Evolutionary conservation across 202 grass and related monocot genomes (phyloP), one percentile per base, ranked within the genome.

Genomic region (Alloteropsis angusta): DNA sequence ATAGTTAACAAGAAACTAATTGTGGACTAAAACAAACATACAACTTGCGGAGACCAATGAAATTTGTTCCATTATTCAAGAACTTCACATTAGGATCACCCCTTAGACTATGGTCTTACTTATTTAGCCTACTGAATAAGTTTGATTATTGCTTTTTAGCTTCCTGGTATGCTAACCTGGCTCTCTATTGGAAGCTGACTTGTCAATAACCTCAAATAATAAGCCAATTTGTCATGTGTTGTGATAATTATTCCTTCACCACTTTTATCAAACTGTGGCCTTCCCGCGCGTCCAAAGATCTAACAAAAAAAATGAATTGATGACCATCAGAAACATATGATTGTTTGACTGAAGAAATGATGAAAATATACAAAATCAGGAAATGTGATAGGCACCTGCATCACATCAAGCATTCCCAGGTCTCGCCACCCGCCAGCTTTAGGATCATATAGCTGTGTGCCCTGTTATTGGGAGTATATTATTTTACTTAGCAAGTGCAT

Each of bases 241-340:
- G 95, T 97, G 56, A 97, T 86, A 81, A 97, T 97, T 86, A 97
- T 94, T 72, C 95, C 95, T 90, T 97, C 95, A 23, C 95, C 95
- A 63, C 95, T 97, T 90, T 94, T 97, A 74, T 97, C 95, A 85
- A 94, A 97, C 61, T 97, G 95, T 58, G 95, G 95, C 76, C 95
- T 90, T 41, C 95, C 95, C 87, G 95, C 95, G 78, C 95, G 95
- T 85, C 95, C 95, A 85, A 97, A 97, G 59, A 97, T 97, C 95
- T 97, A 88, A 72, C 35, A 54, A 43, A 55, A 58, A 64, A 83
- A n/a, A 70, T 16, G 4, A 65, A 37, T 28, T 14, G 14, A 74
- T 64, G 23, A 54, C 44, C 36, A 70, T 86, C 68, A 82, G 13
- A 81, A 68, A 78, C 60, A 49, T 63, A 35, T 50, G 44, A 71